A percentile compares a stretch with the other conserved stretches of the same genome.
phyloP scores from a whole-genome alignment of 1,284 basidiomycete genomes.

The Fomitopsis schrenkii region DNA sequence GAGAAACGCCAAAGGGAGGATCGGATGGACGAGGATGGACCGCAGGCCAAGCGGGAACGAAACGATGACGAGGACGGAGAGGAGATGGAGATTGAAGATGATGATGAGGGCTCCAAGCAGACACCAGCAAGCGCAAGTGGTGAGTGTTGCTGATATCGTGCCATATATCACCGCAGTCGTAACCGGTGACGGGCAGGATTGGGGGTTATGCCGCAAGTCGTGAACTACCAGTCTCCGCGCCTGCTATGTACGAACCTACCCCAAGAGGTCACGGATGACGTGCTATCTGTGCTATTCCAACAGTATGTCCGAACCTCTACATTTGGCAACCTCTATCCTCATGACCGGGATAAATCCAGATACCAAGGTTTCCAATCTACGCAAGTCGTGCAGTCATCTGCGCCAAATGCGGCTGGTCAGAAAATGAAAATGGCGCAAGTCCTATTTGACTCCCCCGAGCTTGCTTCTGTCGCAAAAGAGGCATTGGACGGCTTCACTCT shows the following conservation, averaged over 20 bases:
- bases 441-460: conserved; percentile 65
- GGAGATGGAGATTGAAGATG: conserved; percentile 85
- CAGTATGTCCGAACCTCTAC: conserved; percentile 52
- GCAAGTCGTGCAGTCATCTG: conserved; percentile 62
- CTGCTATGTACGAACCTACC: conserved; percentile 77
- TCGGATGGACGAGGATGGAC: conserved; percentile 49
- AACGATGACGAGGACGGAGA: conserved; percentile 60
- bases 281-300: conserved; percentile 81
- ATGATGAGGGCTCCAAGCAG: conserved; percentile 47
- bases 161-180: conserved; percentile 16
- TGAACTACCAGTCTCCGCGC: conserved; percentile 58
- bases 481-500: conserved; percentile 77
- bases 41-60: conserved; percentile 65
- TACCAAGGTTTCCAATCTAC: conserved; percentile 76
- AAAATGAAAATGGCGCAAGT: conserved; percentile 75
- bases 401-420: conserved; percentile 55
- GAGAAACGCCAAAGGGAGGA: conserved; percentile 71
- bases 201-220: conserved; percentile 46
- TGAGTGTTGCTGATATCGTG: neutral
- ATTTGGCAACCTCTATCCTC: neutral
- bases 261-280: conserved; percentile 76
- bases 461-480: conserved; percentile 73
- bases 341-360: conserved; percentile 31
- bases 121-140: conserved; percentile 14
- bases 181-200: neutral